Evolutionary conservation across 139 green algal species (phyloP), one percentile per base, ranked within the genome.

Genomic region (Haematococcus lacustris): DNA sequence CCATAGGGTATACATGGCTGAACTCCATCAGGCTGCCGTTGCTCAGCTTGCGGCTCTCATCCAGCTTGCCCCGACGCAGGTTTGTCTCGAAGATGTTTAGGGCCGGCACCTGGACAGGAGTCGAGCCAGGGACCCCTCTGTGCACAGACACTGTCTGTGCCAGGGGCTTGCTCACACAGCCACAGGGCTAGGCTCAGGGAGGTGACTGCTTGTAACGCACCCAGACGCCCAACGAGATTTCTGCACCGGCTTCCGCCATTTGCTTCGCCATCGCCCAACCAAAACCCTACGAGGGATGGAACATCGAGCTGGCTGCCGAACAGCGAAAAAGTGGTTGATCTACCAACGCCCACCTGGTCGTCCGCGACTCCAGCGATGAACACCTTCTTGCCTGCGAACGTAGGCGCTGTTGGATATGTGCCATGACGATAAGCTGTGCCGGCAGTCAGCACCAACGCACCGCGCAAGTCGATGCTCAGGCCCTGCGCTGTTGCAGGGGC

Each of bases 341-440:
- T 53, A 17, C 43, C 17, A 53, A 53, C 43, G 43, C 76, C 50
- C 64, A 90, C 92, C 86, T 98, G 89, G 83, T 99, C 95, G 73
- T 99, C 95, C 51, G 95, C 95, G 47, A 99, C 93, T 47, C 95
- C 95, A 40, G 95, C 95, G 47, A 99, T 94, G 85, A 99, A 99
- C 0, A 92, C 95, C 76, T 93, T 93, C 88, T 99, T 99, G 51
- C 93, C 94, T 96, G 85, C 68, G 66, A 30, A 60, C 21, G 47
- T 21, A 66, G 34, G 51, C 43, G 9, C 38, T 21, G 3, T 60
- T 13, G n/a, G n/a, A 25, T 6, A 26, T 57, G 25, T 21, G 3
- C 41, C 9, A 3, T 51, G 40, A 51, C 38, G 62, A 5, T 6
- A 59, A 17, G 4, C 7, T 25, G 59, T 2, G 4, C 3, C 1